Evolutionary conservation across 176 grass and related monocot species (phyloP), one percentile per base, ranked within the genome.

Genomic region (Neostapfia colusana): DNA sequence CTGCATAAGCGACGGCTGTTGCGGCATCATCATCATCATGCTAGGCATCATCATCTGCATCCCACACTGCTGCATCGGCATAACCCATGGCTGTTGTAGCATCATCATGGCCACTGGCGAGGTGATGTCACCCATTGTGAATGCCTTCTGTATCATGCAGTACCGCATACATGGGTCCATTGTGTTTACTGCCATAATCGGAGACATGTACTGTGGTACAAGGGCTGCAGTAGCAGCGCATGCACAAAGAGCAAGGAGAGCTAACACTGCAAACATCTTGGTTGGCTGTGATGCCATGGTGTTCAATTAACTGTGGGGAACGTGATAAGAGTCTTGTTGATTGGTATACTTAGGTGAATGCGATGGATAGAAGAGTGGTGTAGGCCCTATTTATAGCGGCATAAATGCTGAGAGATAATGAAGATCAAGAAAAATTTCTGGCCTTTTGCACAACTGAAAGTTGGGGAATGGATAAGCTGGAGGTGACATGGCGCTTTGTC

Each of bases 191-290:
- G 65, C 0, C 65, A 68, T 68, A 0, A 16, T 0, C 35, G 7
- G 40, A 16, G 65, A 6, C 0, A 45, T 15, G 64, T 42, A 4
- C 12, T n/a, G 5, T 9, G 41, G 66, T 18, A 46, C 2, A 27
- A 26, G 8, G 42, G 42, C 28, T 1, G 66, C 66, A 28, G 23
- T 48, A 5, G 42, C 10, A 24, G 42, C 3, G 24, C 66, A 46
- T 28, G 66, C 66, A 69, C 13, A 69, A 46, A 69, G 42, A 48
- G 42, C 66, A 28, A 69, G 41, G 3, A 69, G 23, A 1, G 42
- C 41, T 28, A 69, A 48, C 41, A 69, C 16, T 27, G 42, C 66
- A 69, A 46, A 28, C 23, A 46, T 48, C 13, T 69, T 69, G 66
- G 66, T 24, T 31, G 3, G 31, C 3, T 31, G 31, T 3, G 3